Conservation (phyloP, 2,329 filamentous ascomycete species). For the Zelopaecilomyces penicillatus region DNA sequence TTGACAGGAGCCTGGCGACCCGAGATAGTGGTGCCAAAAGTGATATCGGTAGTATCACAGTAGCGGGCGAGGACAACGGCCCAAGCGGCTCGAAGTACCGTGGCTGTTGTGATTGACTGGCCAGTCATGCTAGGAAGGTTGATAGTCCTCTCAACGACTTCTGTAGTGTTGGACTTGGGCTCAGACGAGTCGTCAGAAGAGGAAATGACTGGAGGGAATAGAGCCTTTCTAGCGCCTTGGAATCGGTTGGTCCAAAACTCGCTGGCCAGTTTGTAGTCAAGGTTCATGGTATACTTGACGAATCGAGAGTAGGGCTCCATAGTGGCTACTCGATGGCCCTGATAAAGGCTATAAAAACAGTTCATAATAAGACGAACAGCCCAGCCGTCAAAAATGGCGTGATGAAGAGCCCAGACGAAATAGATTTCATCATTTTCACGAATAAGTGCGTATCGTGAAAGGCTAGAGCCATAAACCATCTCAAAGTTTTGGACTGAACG, state of each 20-base stretch:
- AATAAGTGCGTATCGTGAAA: background rate
- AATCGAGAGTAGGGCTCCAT: conserved; percentile 1
- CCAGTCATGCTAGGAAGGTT: background rate
- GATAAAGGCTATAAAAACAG: no score
- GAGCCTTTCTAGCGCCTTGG: conserved; percentile 2
- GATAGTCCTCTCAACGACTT: background rate
- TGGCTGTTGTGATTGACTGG: conserved; percentile 12
- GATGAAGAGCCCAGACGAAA: background rate
- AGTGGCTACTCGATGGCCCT: no score
- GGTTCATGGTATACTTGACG: background rate
- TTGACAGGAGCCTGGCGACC: conserved; percentile 14
- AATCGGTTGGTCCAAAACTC: conserved; percentile 10
- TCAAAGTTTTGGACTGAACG: background rate
- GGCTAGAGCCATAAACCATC: background rate
- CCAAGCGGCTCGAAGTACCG: conserved; percentile 8
- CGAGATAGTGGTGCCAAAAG: conserved; percentile 14
- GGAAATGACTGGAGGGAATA: conserved; percentile 5
- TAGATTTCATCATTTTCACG: background rate
- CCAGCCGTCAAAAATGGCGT: conserved; percentile 13
- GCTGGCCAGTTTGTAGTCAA: conserved; percentile 1
- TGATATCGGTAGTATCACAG: conserved; percentile 11
- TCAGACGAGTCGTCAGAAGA: background rate
- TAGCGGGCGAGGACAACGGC: no score
- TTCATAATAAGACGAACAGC: no score
- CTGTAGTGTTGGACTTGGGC: background rate